Evolutionary conservation across 805 yeast species (phyloP).

Genomic region (Saccharomyces jurei): DNA sequence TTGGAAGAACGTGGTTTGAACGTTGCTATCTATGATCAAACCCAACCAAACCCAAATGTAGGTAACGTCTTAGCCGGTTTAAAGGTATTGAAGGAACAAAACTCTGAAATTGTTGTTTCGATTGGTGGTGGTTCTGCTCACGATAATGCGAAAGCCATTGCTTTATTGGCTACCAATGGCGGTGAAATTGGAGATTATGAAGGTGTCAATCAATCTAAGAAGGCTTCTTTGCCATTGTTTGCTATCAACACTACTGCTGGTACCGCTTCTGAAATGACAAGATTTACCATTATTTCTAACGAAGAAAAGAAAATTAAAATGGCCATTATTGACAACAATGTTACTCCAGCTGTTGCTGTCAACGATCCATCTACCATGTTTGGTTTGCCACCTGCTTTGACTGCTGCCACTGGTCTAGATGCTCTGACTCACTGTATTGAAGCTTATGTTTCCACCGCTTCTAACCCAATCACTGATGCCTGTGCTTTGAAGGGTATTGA

Average conservation of each 20-base stretch:
- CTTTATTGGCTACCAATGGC: constrained; percentile 35
- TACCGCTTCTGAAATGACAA: constrained; percentile 41
- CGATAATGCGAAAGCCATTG: constrained; percentile 37
- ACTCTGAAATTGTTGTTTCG: constrained; percentile 35
- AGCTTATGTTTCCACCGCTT: constrained; percentile 41
- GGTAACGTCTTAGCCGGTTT: constrained; percentile 14
- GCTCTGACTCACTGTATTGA: constrained; percentile 39
- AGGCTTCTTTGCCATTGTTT: constrained; percentile 29
- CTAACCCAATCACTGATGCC: constrained; percentile 39
- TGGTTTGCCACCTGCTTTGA: constrained; percentile 36
- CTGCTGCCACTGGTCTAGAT: constrained; percentile 37
- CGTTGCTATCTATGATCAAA: constrained; percentile 17
- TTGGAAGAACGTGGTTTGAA: constrained; percentile 14
- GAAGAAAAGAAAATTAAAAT: constrained; percentile 34
- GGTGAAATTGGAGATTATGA: constrained; percentile 35
- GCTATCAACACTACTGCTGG: constrained; percentile 42
- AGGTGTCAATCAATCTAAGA: constrained; percentile 33
- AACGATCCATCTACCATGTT: constrained; percentile 36
- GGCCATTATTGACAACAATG: constrained; percentile 37
- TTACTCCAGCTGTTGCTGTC: constrained; percentile 37
- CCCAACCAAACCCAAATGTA: constrained; percentile 19
- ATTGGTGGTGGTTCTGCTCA: constrained; percentile 43
- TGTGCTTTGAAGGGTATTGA: constrained; percentile 36
- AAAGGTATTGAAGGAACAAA: constrained; percentile 9
- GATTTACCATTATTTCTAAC: constrained; percentile 38